Base-by-base conservation (phyloP, 1,284 basidiomycete species). In the Fomes fomentarius region DNA sequence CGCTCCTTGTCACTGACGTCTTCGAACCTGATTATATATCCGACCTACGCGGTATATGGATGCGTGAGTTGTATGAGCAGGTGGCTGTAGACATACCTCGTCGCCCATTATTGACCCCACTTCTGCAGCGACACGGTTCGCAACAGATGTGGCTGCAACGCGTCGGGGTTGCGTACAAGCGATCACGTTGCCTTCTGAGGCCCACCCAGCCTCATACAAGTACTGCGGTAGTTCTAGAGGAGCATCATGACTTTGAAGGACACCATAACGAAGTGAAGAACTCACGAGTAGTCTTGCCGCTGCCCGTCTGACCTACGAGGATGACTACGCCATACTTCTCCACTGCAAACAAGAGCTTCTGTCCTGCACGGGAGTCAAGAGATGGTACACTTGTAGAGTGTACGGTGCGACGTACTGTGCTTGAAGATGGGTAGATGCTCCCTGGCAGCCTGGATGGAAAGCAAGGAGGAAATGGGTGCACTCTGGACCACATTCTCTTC, bases 1-100 rank as follows among this genome's bases (percentile, higher is more conserved):
- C 83, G 77, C 50, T 87, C 78, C 67, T 87, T 87, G 69, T 81
- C 83, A 65, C 89, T 91, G 40, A 95, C 83, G 67, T 99, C 96
- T 71, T 99, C 97, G 63, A 99, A 99, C 11, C 97, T 89, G 62
- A 99, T 98, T 3, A 94, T 93, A 70, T 99, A 99, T 7, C 97
- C 96, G 57, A 98, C 95, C 91, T 94, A 50, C 37, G 50, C 24
- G 40, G 39, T 2, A 30, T 44, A 22, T 44, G 14, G 38, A 4
- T 15, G 15, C 25, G n/a, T 6, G n/a, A n/a, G 24, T 28, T 21
- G 22, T 28, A 15, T 8, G 33, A 25, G 24, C 19, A 65, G 39
- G 21, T 39, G 8, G 8, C 9, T 12, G 35, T 1, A 8, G 3
- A 67, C 77, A 34, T 48, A 94, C 95, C 78, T 98, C 94, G 59